Evolutionary conservation across 2,329 filamentous ascomycete species (phyloP).

Genomic region (Claviceps maximensis): DNA sequence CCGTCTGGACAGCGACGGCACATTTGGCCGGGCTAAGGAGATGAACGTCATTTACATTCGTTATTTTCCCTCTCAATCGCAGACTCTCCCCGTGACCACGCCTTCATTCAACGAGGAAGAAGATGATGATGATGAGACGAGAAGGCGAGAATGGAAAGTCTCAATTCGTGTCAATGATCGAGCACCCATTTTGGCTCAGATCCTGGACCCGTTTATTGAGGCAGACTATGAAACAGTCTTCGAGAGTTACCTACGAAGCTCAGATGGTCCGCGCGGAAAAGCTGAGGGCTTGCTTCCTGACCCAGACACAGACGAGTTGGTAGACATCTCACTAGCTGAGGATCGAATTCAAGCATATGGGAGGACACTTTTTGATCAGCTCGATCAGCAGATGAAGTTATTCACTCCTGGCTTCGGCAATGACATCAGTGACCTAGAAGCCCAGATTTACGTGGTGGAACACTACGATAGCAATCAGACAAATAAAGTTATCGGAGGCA

Average conservation of each 20-base stretch:
- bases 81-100: constrained; percentile 3
- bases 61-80: constrained; percentile 6
- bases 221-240: constrained; percentile 14
- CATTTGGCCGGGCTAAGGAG: constrained; percentile 5
- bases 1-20: neutral
- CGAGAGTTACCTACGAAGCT: constrained; percentile 14
- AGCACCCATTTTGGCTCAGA: constrained; percentile 4
- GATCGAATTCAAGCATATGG: constrained; percentile 12
- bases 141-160: constrained; percentile 12
- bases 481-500: constrained; percentile 4
- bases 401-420: constrained; percentile 2
- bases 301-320: neutral
- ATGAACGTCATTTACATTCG: constrained; percentile 12
- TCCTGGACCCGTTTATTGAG: constrained; percentile 14
- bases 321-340: constrained; percentile 9
- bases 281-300: constrained; percentile 8
- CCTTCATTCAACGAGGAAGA: neutral
- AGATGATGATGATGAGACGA: constrained; percentile 1
- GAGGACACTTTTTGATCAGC: constrained; percentile 10
- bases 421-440: constrained; percentile 6
- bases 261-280: constrained; percentile 12
- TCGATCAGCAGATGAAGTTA: constrained; percentile 7
- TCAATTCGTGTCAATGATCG: constrained; percentile 11
- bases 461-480: constrained; percentile 9
- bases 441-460: constrained; percentile 15